A percentile compares a stretch with the other conserved stretches of the same genome.
phyloP scores from a whole-genome alignment of 805 yeast genomes.

The Zygosaccharomyces rouxii region DNA sequence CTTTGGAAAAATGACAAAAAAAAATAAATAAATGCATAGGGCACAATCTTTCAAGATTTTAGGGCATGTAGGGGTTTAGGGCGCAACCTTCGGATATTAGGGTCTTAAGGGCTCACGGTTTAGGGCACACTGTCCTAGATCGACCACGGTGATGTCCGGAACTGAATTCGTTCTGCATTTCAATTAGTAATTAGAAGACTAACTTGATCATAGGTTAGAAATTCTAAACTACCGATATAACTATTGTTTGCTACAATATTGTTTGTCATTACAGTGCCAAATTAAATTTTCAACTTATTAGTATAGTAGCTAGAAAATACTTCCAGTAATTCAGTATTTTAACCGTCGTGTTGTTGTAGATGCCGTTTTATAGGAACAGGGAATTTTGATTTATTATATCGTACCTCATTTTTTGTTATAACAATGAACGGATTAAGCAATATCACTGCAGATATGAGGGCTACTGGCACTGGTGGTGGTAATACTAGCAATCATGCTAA shows the following conservation, averaged over 20 bases:
- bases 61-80: not conserved
- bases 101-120: too few relatives aligned
- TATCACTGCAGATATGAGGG: not conserved
- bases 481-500: not conserved
- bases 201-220: not conserved
- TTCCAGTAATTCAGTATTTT: too few relatives aligned
- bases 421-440: not conserved
- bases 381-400: not conserved
- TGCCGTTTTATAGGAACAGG: too few relatives aligned
- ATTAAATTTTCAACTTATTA: too few relatives aligned
- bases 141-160: not conserved
- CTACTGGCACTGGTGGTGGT: not conserved
- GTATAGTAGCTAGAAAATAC: too few relatives aligned
- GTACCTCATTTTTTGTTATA: not conserved
- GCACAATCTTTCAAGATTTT: too few relatives aligned
- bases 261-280: too few relatives aligned
- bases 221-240: too few relatives aligned
- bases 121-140: not conserved
- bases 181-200: not conserved
- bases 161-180: not conserved
- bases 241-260: too few relatives aligned
- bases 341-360: too few relatives aligned
- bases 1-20: not conserved
- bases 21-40: not conserved
- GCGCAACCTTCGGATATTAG: not conserved